A percentile compares a stretch with the other conserved stretches of the same genome.
phyloP scores from a whole-genome alignment of 163 green algal genomes.

The Prototheca wickerhamii region DNA sequence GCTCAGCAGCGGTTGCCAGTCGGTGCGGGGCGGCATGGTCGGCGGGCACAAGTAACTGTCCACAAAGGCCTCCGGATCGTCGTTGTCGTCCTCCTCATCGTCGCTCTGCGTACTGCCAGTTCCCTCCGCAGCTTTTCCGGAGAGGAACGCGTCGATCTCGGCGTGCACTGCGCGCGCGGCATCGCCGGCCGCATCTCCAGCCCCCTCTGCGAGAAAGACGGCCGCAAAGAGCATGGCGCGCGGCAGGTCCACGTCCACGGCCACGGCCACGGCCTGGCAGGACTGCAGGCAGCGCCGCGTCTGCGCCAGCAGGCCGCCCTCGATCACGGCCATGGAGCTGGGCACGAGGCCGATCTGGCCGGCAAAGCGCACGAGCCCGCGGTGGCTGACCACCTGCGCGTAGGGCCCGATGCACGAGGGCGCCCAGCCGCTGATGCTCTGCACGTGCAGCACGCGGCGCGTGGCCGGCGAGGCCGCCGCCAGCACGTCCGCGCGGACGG shows the following conservation, averaged over 20 bases:
- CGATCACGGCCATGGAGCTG: slow-evolving; percentile 54
- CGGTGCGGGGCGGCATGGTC: background rate
- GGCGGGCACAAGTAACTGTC: slow-evolving; percentile 48
- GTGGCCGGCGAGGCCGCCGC: background rate
- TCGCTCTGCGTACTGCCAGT: slow-evolving; percentile 6
- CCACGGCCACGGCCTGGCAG: slow-evolving; percentile 56
- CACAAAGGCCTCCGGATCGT: background rate
- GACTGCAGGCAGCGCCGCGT: background rate
- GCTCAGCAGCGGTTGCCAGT: slow-evolving; percentile 29
- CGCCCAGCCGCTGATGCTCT: slow-evolving; percentile 89
- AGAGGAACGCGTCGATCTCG: slow-evolving; percentile 9
- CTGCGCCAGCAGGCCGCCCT: slow-evolving; percentile 22
- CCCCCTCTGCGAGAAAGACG: slow-evolving; percentile 37
- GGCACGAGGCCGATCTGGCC: slow-evolving; percentile 73
- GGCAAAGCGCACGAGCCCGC: slow-evolving; percentile 52
- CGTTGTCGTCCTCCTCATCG: background rate
- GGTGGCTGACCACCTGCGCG: slow-evolving; percentile 54
- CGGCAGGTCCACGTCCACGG: slow-evolving; percentile 36
- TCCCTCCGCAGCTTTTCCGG: background rate
- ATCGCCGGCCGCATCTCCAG: slow-evolving; percentile 6
- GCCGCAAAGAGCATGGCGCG: slow-evolving; percentile 40
- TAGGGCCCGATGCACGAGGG: slow-evolving; percentile 95
- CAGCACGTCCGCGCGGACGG: slow-evolving; percentile 6
- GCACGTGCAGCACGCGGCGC: slow-evolving; percentile 81
- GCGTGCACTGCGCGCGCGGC: background rate